Evolutionary conservation across 208 protist species (phyloP), one percentile per base, ranked within the genome.

Genomic region (Leptomonas seymouri): DNA sequence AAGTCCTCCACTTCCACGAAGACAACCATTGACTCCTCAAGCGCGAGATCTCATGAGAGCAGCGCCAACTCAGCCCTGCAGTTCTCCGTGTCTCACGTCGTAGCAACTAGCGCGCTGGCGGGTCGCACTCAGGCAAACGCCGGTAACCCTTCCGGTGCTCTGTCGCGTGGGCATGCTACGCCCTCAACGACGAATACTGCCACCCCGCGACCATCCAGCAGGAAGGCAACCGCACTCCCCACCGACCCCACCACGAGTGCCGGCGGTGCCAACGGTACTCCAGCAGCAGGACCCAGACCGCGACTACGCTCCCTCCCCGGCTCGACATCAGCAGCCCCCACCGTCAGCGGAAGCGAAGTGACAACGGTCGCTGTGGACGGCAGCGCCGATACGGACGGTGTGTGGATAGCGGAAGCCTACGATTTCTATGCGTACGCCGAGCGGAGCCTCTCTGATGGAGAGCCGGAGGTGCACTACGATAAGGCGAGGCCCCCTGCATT

Each of bases 381-480:
- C 30, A 45, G 55, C 28, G 45, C 60, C 34, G 54, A 56, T 45
- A 45, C 34, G 12, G 41, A 45, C 4, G 61, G 30, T 59, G 61
- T 34, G 42, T 74, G 54, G 59, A 64, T 56, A 53, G 53, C 34
- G 11, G 61, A 74, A 39, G 44, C 54, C 11, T 74, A 68, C 45
- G 54, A 50, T 23, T 68, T 62, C 54, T 67, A 68, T 54, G 61
- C 41, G 4, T 74, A 68, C 69, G 41, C 23, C 18, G 44, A 48
- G 2, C 1, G 31, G 3, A 65, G 57, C 55, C 54, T 49, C 0
- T 54, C 61, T 3, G 70, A 67, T 15, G 61, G 46, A 18, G 61
- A 67, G 20, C 34, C 0, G 11, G 34, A 46, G 11, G 9, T n/a
- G 44, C n/a, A 18, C 36, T 39, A 28, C 54, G 34, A 67, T 3